These are phyloP conservation scores for Naganishia friedmannii DNA, from an alignment of 768 basidiomycete species.

Conservation along the genomic window DNA sequence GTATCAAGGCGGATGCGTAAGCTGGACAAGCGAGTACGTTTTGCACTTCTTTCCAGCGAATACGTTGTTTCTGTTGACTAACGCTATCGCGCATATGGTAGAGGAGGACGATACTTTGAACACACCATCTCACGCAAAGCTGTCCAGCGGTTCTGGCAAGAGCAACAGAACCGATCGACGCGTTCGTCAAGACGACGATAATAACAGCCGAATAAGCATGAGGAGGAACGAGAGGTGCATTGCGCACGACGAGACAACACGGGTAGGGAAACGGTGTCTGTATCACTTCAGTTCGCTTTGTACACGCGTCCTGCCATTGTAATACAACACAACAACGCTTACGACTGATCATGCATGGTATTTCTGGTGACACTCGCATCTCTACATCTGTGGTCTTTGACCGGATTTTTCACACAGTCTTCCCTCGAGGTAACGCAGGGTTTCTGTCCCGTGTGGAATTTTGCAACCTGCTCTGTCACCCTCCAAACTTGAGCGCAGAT, in stretches of 20 bases:
- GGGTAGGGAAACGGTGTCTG: not conserved
- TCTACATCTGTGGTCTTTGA: too few species aligned
- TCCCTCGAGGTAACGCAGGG: too few species aligned
- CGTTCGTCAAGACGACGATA: not conserved
- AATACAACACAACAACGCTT: not conserved
- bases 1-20: constrained; percentile 30
- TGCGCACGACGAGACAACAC: not conserved
- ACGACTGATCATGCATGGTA: too few species aligned
- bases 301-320: not conserved
- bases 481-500: too few species aligned
- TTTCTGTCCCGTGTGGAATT: too few species aligned
- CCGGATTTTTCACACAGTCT: too few species aligned
- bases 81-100: not conserved
- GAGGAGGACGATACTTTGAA: constrained; percentile 30
- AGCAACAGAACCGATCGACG: constrained; percentile 9
- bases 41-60: not conserved
- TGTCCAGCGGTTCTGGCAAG: constrained; percentile 20
- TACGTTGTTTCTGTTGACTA: not conserved
- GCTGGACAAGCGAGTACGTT: constrained; percentile 33
- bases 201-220: not conserved
- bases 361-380: too few species aligned
- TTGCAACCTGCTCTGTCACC: too few species aligned
- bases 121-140: constrained; percentile 24
- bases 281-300: not conserved
- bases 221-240: not conserved